These are phyloP conservation scores for Tilletia walkeri DNA, from an alignment of 1,284 basidiomycete genomes.

Conservation along the genomic window DNA sequence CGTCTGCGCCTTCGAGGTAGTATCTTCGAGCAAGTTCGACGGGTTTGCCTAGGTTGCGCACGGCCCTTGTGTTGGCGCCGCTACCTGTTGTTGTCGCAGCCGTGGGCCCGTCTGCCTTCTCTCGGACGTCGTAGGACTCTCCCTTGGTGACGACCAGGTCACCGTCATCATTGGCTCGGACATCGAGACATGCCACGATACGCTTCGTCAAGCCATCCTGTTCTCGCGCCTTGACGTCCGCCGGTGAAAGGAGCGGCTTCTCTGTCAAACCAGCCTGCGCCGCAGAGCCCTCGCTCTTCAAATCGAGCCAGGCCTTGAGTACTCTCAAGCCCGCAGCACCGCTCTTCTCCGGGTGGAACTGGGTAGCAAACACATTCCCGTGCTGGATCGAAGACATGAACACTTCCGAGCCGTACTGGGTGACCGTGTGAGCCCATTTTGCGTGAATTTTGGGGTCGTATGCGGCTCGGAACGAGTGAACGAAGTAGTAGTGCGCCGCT, in stretches of 20 bases:
- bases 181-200: slow-evolving; percentile 96
- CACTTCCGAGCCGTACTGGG: slow-evolving; percentile 89
- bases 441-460: slow-evolving; percentile 58
- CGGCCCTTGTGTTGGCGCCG: slow-evolving; percentile 62
- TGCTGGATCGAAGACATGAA: slow-evolving; percentile 82
- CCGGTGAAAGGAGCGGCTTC: slow-evolving; percentile 23
- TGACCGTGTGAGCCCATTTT: slow-evolving; percentile 78
- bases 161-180: slow-evolving; percentile 90
- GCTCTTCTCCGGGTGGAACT: slow-evolving; percentile 99
- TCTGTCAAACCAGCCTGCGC: slow-evolving; percentile 24
- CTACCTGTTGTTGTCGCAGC: background rate
- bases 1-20: slow-evolving; percentile 87
- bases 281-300: slow-evolving; percentile 43
- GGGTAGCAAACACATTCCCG: slow-evolving; percentile 86
- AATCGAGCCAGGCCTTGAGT: slow-evolving; percentile 78
- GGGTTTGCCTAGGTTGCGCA: slow-evolving; percentile 96
- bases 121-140: slow-evolving; percentile 97
- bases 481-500: slow-evolving; percentile 80
- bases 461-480: slow-evolving; percentile 86
- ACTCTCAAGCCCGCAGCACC: slow-evolving; percentile 83
- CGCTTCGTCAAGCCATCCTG: slow-evolving; percentile 80
- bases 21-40: slow-evolving; percentile 86
- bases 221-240: slow-evolving; percentile 25
- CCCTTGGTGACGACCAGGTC: slow-evolving; percentile 99
- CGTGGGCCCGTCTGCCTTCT: slow-evolving; percentile 59